A percentile compares a stretch with the other conserved stretches of the same genome.
Conservation (phyloP, 345 rosid species). For the Salix exigua region DNA sequence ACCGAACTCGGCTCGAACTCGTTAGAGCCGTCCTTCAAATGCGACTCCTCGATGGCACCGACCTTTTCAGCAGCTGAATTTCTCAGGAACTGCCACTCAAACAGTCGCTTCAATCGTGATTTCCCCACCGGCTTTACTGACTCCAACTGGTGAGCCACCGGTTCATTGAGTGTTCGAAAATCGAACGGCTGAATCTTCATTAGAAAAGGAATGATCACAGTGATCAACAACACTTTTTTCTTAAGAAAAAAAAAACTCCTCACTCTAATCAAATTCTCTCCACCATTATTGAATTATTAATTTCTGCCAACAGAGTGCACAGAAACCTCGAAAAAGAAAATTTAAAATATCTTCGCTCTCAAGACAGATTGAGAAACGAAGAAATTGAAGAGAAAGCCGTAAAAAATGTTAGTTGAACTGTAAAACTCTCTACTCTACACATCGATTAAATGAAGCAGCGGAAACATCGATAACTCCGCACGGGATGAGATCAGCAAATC, state of each 20-base stretch:
- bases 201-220: conserved; percentile 41
- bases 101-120: conserved; percentile 77
- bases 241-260: background rate
- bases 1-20: conserved; percentile 81
- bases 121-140: conserved; percentile 55
- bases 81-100: conserved; percentile 71
- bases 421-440: background rate
- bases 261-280: background rate
- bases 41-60: conserved; percentile 32
- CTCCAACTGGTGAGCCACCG: conserved; percentile 28
- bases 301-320: background rate
- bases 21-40: conserved; percentile 33
- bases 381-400: conserved; percentile 1
- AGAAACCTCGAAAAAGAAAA: background rate
- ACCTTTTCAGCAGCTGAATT: conserved; percentile 41
- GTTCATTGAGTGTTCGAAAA: conserved; percentile 34
- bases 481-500: conserved; percentile 15
- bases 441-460: conserved; percentile 2
- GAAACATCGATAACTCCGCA: background rate
- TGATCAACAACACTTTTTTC: background rate
- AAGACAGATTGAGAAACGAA: background rate
- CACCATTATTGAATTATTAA: conserved; percentile 14
- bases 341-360: conserved; percentile 7
- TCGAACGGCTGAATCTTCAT: conserved; percentile 87
- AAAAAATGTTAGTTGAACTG: conserved; percentile 1